These are phyloP conservation scores for Bombardia bombarda DNA, from an alignment of 495 filamentous ascomycete genomes.

Conservation along the genomic window DNA sequence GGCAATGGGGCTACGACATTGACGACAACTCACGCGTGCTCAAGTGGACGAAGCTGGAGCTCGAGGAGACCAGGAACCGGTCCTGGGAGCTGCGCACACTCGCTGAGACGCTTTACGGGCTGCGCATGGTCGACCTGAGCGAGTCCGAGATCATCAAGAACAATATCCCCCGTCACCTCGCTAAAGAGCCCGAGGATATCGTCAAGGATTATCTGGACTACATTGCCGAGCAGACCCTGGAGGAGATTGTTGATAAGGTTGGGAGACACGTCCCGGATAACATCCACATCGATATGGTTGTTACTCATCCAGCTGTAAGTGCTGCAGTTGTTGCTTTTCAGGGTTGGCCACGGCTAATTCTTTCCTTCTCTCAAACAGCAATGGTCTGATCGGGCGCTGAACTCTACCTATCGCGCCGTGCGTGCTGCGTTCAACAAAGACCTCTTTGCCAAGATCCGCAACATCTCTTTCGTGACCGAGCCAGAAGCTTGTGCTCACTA, in stretches of 20 bases:
- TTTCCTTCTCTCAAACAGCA: constrained; percentile 14
- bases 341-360: too few species aligned
- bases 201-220: constrained; percentile 23
- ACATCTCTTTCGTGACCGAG: constrained; percentile 40
- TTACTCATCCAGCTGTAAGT: constrained; percentile 29
- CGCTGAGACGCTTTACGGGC: constrained; percentile 10
- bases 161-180: constrained; percentile 21
- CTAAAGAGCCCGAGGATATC: constrained; percentile 24
- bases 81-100: constrained; percentile 10
- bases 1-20: constrained; percentile 28
- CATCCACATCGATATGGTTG: constrained; percentile 21
- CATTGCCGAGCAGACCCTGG: constrained; percentile 15
- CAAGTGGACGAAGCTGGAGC: constrained; percentile 25
- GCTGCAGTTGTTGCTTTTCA: too few species aligned
- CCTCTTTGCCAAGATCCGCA: constrained; percentile 19
- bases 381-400: constrained; percentile 25
- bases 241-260: constrained; percentile 8
- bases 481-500: constrained; percentile 51
- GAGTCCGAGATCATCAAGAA: constrained; percentile 10
- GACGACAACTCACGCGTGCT: constrained; percentile 22
- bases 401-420: constrained; percentile 25
- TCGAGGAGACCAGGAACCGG: constrained; percentile 12
- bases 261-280: constrained; percentile 7
- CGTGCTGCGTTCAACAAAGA: constrained; percentile 14
- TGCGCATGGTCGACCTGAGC: constrained; percentile 10